These are phyloP conservation scores for Cenchrus americanus DNA, from an alignment of 176 grass and related monocot genomes.

Conservation along the genomic window DNA sequence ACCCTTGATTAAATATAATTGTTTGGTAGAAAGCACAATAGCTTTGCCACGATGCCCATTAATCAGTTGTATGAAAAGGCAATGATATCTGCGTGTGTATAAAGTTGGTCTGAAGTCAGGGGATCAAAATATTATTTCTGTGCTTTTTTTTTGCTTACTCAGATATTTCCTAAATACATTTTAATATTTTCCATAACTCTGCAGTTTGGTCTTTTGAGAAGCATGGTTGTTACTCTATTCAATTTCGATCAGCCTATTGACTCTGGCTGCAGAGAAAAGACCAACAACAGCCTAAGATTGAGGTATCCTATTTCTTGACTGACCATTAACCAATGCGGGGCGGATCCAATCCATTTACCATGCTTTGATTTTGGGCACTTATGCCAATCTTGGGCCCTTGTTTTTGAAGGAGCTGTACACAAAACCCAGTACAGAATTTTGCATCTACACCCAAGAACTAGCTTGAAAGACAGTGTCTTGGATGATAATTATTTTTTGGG, in stretches of 20 bases:
- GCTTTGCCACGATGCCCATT: background rate
- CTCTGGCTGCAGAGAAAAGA: slow-evolving; percentile 10
- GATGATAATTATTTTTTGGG: background rate
- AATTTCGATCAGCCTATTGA: background rate
- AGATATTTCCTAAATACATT: slow-evolving; percentile 1
- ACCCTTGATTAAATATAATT: background rate
- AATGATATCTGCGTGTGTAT: background rate
- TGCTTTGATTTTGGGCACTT: background rate
- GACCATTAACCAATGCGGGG: background rate
- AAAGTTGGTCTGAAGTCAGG: background rate
- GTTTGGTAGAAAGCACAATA: background rate
- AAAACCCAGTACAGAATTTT: background rate
- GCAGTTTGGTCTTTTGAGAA: background rate
- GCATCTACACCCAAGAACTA: background rate
- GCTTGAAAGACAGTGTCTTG: background rate
- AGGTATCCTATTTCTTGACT: background rate
- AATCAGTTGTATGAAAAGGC: background rate
- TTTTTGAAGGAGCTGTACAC: background rate
- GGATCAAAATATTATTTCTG: slow-evolving; percentile 10
- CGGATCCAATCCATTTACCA: background rate
- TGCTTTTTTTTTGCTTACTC: background rate
- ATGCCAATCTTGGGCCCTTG: background rate
- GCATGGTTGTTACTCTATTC: background rate
- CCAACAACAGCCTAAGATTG: background rate
- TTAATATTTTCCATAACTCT: background rate